Base-by-base conservation (phyloP, 257 asterid genomes). In the Nicotiana knightiana region DNA sequence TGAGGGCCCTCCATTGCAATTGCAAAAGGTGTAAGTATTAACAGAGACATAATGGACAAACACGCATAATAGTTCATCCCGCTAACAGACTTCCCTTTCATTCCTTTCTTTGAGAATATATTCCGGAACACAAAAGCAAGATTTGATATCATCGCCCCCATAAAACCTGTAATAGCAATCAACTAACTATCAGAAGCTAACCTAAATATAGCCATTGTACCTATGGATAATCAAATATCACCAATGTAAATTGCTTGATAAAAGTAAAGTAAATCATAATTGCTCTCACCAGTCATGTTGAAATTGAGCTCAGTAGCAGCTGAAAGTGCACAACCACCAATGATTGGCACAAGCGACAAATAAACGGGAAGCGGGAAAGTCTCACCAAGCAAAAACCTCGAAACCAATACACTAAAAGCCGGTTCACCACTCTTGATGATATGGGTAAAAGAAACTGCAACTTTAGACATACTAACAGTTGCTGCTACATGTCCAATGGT, bases 401-500 rank as follows among this genome's bases (percentile, higher is more conserved):
- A 82, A 46, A 82, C 85, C 76, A 82, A 82, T 21, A 82, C 85
- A 67, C 82, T 76, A 51, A 82, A 76, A 46, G 85, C 85, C 2
- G 85, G 85, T 76, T 82, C 85, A 51, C 77, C 85, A 76, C 85
- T 82, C 85, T 82, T 82, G 54, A 82, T 82, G 6, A 82, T 82
- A 78, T 82, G 85, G 63, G 85, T 82, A 54, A 82, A 82, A 9
- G 85, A 82, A 32, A 82, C 85, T 15, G 85, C 85, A 33, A 82
- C 85, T 46, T 82, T 82, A 63, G 85, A 82, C 82, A 82, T 82
- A 24, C 82, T 82, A 62, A 82, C 85, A 18, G 85, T 82, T n/a
- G 85, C 85, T 64, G 85, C 85, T n/a, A 82, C 85, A 76, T 76
- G 85, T 57, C 85, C 85, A 82, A 82, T 82, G 13, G 85, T 82